A percentile compares a stretch with the other conserved stretches of the same genome.
phyloP scores from a whole-genome alignment of 2,329 filamentous ascomycete species.

The Blastomyces parvus region DNA sequence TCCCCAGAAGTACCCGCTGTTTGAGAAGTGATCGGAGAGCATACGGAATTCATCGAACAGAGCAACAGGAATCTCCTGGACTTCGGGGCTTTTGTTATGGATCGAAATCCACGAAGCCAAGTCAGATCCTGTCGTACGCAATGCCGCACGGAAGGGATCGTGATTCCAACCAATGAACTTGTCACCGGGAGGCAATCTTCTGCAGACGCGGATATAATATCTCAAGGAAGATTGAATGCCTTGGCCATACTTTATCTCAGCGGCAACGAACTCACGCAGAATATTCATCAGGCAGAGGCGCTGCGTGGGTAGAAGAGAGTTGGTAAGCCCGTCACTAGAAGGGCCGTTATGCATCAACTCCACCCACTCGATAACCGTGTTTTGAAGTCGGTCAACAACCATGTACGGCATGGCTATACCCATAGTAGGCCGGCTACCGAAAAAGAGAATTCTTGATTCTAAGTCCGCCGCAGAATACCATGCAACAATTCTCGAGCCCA shows the following conservation, averaged over 20 bases:
- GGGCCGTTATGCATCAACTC: constrained; percentile 23
- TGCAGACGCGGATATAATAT: constrained; percentile 22
- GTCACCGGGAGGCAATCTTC: constrained; percentile 8
- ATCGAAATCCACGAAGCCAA: constrained; percentile 21
- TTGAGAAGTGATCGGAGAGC: background rate
- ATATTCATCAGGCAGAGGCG: constrained; percentile 14
- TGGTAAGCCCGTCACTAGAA: constrained; percentile 15
- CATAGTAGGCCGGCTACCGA: constrained; percentile 22
- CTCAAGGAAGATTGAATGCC: constrained; percentile 26
- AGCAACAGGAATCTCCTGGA: constrained; percentile 20
- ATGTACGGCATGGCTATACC: constrained; percentile 31
- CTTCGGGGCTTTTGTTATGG: constrained; percentile 16
- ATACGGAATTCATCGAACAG: constrained; percentile 27
- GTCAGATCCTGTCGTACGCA: constrained; percentile 20
- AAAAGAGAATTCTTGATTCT: constrained; percentile 22
- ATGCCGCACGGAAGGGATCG: constrained; percentile 1
- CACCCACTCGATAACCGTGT: constrained; percentile 29
- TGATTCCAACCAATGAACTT: background rate
- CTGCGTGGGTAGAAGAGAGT: background rate
- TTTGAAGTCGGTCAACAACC: constrained; percentile 29
- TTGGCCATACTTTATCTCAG: constrained; percentile 26
- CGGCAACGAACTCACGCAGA: constrained; percentile 25
- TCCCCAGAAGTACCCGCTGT: constrained; percentile 15
- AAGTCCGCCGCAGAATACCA: constrained; percentile 36
- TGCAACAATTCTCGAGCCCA: constrained; percentile 27